Evolutionary conservation across 2,329 filamentous ascomycete species (phyloP).

Genomic region (Hypoxylon sp.): DNA sequence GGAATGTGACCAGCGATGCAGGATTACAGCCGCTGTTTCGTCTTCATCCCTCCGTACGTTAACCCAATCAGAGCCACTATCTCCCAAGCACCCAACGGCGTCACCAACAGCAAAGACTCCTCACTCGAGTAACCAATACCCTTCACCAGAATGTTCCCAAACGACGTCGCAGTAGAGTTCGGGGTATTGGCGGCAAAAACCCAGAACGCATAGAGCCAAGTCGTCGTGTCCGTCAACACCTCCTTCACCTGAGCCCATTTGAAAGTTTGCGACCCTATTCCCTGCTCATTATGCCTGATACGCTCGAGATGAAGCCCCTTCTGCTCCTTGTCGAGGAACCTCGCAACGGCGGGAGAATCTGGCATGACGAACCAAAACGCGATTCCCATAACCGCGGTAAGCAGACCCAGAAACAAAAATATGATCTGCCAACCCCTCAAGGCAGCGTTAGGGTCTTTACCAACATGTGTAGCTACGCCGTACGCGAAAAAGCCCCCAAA

Average conservation of each 20-base stretch:
- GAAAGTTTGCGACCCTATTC: constrained; percentile 53
- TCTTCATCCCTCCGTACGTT: constrained; percentile 56
- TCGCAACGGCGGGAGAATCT: constrained; percentile 52
- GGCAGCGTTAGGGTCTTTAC: constrained; percentile 48
- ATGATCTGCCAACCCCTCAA: constrained; percentile 56
- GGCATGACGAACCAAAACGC: constrained; percentile 55
- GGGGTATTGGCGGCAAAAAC: constrained; percentile 56
- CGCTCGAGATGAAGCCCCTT: constrained; percentile 52
- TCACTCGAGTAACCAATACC: constrained; percentile 54
- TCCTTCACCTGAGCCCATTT: constrained; percentile 54
- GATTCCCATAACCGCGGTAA: constrained; percentile 50
- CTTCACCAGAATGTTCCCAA: constrained; percentile 56
- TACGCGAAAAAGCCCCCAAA: constrained; percentile 56
- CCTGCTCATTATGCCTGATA: constrained; percentile 54
- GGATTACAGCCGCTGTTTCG: constrained; percentile 52
- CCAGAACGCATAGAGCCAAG: constrained; percentile 55
- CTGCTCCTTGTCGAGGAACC: constrained; percentile 52
- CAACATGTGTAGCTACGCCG: constrained; percentile 49
- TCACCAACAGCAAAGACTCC: constrained; percentile 55
- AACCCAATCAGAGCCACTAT: constrained; percentile 54
- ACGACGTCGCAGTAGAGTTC: constrained; percentile 55
- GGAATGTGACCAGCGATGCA: constrained; percentile 55
- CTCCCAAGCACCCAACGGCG: constrained; percentile 56
- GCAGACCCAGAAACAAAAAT: constrained; percentile 54
- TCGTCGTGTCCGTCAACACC: constrained; percentile 53